Base-by-base conservation (phyloP, 2,329 filamentous ascomycete species). In the Emericellopsis cladophorae region DNA sequence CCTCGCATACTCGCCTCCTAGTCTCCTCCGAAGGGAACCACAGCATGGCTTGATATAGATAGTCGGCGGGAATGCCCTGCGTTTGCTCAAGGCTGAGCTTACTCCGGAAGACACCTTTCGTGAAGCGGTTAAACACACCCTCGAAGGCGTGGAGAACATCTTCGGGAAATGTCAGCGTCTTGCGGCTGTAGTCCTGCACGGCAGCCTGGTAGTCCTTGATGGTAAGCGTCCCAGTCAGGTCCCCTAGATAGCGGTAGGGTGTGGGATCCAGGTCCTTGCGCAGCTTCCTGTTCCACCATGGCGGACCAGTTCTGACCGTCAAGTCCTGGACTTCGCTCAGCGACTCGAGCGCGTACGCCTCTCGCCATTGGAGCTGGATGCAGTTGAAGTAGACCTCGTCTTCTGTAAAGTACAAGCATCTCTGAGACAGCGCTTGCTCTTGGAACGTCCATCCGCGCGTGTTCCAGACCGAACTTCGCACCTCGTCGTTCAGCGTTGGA, bases 361-460 rank as follows among this genome's bases (percentile, higher is more conserved):
- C 41, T 18, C 41, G 31, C 21, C 37, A 39, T n/a, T 40, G 37
- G 5, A 31, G 21, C 32, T 36, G 18, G 11, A 40, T 35, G 31
- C 42, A 43, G 38, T 43, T 40, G 39, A 43, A 43, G 39, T 40
- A 43, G 14, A 47, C 18, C 15, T 44, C 37, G 12, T 40, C 37
- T 15, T 15, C 11, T 6, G 41, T 40, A 18, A 48, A 46, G 43
- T 45, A 42, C 3, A 47, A 31, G 21, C 37, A 40, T 7, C 46
- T 45, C 16, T 42, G 43, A 9, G 46, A 47, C 10, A 48, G 42
- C 11, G 22, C 34, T 21, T 43, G 45, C 41, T 48, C 46, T 35
- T 48, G 46, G 21, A 44, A 42, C 18, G 45, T 44, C 46, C 46
- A 48, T 6, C 44, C 44, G n/a, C 44, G 37, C 3, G 38, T 40